phyloP scores from a whole-genome alignment of 768 basidiomycete genomes.

The Gyrodon lividus region DNA sequence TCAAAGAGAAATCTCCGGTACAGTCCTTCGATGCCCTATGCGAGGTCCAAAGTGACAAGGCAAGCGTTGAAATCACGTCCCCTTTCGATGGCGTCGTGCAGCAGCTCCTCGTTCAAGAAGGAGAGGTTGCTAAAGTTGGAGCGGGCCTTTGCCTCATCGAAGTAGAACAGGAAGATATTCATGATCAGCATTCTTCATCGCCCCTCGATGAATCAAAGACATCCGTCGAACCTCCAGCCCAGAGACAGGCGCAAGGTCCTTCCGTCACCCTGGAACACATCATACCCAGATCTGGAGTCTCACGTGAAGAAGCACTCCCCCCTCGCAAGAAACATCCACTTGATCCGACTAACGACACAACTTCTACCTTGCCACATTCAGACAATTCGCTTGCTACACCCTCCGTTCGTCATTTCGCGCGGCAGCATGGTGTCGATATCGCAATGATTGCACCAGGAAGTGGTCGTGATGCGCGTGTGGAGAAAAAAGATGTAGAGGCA shows the following conservation, averaged over 20 bases:
- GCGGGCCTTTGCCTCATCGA: slow-evolving; percentile 76
- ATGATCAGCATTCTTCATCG: not conserved
- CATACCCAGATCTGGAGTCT: not conserved
- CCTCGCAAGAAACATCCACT: slow-evolving; percentile 52
- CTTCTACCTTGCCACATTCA: slow-evolving; percentile 13
- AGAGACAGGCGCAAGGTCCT: slow-evolving; percentile 15
- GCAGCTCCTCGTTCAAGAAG: slow-evolving; percentile 73
- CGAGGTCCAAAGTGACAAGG: slow-evolving; percentile 90
- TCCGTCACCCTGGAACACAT: slow-evolving; percentile 2
- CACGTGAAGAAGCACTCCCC: not conserved
- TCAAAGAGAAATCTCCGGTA: slow-evolving; percentile 50
- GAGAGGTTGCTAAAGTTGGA: slow-evolving; percentile 83
- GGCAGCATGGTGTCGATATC: slow-evolving; percentile 62
- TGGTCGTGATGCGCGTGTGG: slow-evolving; percentile 72
- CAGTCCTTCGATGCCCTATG: slow-evolving; percentile 72
- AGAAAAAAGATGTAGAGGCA: slow-evolving; percentile 70
- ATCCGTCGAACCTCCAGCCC: not conserved
- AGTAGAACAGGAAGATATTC: slow-evolving; percentile 56
- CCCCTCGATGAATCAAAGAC: not conserved
- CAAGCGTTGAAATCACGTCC: slow-evolving; percentile 86
- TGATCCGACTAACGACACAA: slow-evolving; percentile 49
- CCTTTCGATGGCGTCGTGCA: slow-evolving; percentile 78
- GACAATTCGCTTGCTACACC: slow-evolving; percentile 65
- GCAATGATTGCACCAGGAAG: slow-evolving; percentile 58
- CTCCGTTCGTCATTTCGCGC: slow-evolving; percentile 76